These are phyloP conservation scores for Olyra latifolia DNA, from an alignment of 176 grass and related monocot species.

Conservation along the genomic window DNA sequence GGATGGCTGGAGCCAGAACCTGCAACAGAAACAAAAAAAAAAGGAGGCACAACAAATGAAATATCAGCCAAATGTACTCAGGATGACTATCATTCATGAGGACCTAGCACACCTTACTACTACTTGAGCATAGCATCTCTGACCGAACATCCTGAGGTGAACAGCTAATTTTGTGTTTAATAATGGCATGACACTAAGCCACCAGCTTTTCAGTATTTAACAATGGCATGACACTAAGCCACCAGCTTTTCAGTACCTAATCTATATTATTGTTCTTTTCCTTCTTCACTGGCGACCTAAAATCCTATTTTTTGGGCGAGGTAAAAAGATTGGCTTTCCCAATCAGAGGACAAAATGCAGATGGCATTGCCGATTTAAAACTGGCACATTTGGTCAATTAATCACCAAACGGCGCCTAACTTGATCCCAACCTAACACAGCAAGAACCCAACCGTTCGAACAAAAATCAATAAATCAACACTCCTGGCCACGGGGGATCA, in stretches of 20 bases:
- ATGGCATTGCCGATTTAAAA: neutral
- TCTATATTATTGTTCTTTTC: constrained; percentile 12
- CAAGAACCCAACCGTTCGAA: neutral
- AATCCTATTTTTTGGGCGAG: neutral
- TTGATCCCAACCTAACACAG: neutral
- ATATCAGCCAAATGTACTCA: constrained; percentile 3
- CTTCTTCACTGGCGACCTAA: neutral
- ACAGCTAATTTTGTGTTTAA: constrained; percentile 18
- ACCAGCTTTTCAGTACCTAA: constrained; percentile 21
- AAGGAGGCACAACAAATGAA: neutral
- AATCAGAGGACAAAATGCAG: neutral
- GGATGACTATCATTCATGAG: neutral
- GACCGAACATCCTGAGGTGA: constrained; percentile 14
- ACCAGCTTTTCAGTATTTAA: too few species aligned
- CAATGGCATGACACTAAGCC: constrained; percentile 24
- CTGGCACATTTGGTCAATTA: neutral
- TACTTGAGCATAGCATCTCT: constrained; percentile 23
- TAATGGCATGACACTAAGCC: too few species aligned
- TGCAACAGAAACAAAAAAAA: neutral
- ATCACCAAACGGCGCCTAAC: neutral
- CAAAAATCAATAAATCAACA: neutral
- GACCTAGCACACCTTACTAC: too few species aligned
- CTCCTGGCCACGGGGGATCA: neutral
- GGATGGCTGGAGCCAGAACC: neutral
- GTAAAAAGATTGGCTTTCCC: neutral